A percentile compares a stretch with the other conserved stretches of the same genome.
phyloP scores from a whole-genome alignment of 1,284 basidiomycete species.

The Schizopora paradoxa region DNA sequence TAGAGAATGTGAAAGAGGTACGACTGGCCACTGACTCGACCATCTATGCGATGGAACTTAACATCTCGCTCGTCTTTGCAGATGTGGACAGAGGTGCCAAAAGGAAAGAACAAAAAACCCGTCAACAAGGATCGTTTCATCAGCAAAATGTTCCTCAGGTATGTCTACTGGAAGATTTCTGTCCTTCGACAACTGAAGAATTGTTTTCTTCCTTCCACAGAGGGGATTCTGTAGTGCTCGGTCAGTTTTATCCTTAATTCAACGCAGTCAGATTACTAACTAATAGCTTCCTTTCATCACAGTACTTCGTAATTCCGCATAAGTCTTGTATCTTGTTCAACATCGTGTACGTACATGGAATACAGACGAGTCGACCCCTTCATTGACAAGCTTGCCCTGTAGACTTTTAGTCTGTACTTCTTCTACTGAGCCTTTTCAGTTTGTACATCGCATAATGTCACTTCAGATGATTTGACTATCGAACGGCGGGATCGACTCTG shows the following conservation, averaged over 20 bases:
- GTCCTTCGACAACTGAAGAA: constrained; percentile 16
- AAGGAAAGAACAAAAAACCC: constrained; percentile 97
- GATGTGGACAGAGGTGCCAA: constrained; percentile 99
- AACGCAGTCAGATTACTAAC: constrained; percentile 12
- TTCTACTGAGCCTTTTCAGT: too few species aligned
- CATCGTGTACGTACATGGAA: too few species aligned
- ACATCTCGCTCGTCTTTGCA: constrained; percentile 29
- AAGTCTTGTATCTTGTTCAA: too few species aligned
- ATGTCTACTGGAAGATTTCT: constrained; percentile 23
- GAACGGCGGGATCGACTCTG: too few species aligned
- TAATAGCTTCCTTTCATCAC: constrained; percentile 15
- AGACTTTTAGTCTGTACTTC: too few species aligned
- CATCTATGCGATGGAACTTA: neutral
- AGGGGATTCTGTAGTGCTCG: constrained; percentile 92
- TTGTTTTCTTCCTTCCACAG: constrained; percentile 36
- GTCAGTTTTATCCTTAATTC: constrained; percentile 44
- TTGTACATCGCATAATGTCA: too few species aligned
- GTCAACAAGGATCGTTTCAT: constrained; percentile 99
- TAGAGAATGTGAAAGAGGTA: constrained; percentile 97
- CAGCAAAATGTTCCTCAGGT: constrained; percentile 95
- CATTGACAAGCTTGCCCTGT: too few species aligned
- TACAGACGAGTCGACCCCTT: too few species aligned
- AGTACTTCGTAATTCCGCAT: constrained; percentile 88
- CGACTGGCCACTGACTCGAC: constrained; percentile 18
- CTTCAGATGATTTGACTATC: too few species aligned